Percentiles rank a stretch among this genome's conserved stretches.
Evolutionary conservation across 495 filamentous ascomycete species (phyloP).

Genomic region (Talaromyces thailandensis): DNA sequence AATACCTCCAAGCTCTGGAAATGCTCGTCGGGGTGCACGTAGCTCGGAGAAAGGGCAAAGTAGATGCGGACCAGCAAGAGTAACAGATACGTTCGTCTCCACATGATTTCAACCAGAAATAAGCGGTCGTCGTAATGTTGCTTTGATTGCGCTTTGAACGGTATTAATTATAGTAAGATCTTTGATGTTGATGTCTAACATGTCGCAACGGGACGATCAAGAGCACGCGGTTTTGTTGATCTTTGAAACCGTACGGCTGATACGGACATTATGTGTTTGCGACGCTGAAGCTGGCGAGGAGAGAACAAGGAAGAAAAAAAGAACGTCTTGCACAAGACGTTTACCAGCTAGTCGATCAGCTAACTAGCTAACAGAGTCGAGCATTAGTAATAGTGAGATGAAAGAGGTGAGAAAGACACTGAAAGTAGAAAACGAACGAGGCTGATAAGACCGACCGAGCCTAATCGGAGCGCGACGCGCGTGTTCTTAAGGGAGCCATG

Average conservation of each 20-base stretch:
- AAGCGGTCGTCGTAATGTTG: neutral
- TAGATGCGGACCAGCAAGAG: conserved; percentile 82
- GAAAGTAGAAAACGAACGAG: neutral
- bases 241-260: neutral
- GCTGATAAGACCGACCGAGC: conserved; percentile 1
- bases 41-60: conserved; percentile 89
- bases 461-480: neutral
- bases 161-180: neutral
- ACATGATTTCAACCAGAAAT: conserved; percentile 49
- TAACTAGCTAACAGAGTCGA: neutral
- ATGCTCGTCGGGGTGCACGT: conserved; percentile 96
- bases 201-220: neutral
- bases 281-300: neutral
- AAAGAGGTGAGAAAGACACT: neutral
- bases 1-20: conserved; percentile 98
- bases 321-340: neutral
- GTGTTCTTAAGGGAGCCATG: neutral
- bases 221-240: neutral
- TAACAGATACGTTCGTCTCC: conserved; percentile 81
- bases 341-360: neutral
- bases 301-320: neutral
- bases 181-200: neutral
- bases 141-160: neutral
- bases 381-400: neutral
- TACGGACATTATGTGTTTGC: neutral